Evolutionary conservation across 768 basidiomycete species (phyloP).

Genomic region (Hemileccinum rubropunctum): DNA sequence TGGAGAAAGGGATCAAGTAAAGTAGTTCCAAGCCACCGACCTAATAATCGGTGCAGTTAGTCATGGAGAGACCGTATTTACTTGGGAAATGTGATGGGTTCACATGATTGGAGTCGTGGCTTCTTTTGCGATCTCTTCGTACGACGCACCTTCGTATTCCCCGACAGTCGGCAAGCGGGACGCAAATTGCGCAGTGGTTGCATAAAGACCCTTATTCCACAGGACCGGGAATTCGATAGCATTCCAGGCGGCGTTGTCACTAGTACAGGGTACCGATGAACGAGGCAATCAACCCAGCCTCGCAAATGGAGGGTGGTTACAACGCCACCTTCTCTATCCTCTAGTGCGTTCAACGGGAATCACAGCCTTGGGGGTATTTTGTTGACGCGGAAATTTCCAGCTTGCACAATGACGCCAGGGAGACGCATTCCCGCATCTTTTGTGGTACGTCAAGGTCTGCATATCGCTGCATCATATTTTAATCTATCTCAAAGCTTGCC

Average conservation of each 20-base stretch:
- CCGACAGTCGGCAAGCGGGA: conserved; percentile 76
- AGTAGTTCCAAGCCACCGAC: not conserved
- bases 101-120: conserved; percentile 75
- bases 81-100: conserved; percentile 68
- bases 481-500: conserved; percentile 51
- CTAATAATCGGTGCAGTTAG: conserved; percentile 34
- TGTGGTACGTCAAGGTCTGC: conserved; percentile 47
- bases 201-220: conserved; percentile 39
- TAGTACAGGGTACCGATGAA: conserved; percentile 66
- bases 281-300: conserved; percentile 62
- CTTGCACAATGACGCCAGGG: conserved; percentile 52
- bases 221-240: conserved; percentile 59
- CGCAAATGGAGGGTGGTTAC: conserved; percentile 76
- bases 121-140: conserved; percentile 78
- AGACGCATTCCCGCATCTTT: conserved; percentile 61
- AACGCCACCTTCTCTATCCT: conserved; percentile 71
- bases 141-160: conserved; percentile 79
- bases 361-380: not conserved
- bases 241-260: conserved; percentile 76
- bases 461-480: not conserved
- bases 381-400: conserved; percentile 31
- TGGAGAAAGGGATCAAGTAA: conserved; percentile 64
- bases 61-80: conserved; percentile 63
- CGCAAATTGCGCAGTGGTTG: conserved; percentile 73
- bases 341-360: conserved; percentile 37